Evolutionary conservation across 176 grass and related monocot species (phyloP).

Genomic region (Themeda triandra): DNA sequence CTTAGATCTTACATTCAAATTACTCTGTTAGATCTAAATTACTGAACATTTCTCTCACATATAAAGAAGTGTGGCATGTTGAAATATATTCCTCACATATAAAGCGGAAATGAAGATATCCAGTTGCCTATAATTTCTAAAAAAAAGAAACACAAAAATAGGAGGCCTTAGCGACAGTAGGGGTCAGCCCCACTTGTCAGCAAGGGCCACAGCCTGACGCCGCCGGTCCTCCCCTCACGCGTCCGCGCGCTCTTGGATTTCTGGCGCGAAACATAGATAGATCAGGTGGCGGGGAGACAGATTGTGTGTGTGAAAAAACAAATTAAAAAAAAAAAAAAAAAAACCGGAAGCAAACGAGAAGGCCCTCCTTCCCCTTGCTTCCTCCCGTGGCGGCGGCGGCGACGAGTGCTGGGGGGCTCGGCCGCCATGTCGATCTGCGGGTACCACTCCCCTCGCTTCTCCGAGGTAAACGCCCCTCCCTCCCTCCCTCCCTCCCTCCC

Average conservation of each 20-base stretch:
- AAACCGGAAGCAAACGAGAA: no score
- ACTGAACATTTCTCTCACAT: no score
- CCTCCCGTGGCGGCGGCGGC: conserved; percentile 29
- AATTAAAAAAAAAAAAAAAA: no score
- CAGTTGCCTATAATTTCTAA: no score
- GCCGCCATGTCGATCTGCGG: conserved; percentile 53
- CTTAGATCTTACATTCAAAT: no score
- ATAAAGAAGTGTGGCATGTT: no score
- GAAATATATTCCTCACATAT: no score
- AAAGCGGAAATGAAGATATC: no score
- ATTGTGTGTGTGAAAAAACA: neutral
- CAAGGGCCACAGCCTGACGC: neutral
- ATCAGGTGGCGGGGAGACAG: neutral
- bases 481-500: neutral
- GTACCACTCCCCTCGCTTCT: conserved; percentile 76
- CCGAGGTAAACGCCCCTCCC: conserved; percentile 48
- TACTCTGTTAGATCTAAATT: no score
- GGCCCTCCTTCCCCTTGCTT: neutral
- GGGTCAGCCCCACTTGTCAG: no score
- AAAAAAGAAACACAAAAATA: no score
- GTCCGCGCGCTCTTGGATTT: neutral
- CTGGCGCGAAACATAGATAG: conserved; percentile 39
- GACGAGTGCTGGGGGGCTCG: neutral
- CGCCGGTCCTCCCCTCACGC: neutral
- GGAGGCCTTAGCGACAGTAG: no score